phyloP scores from a whole-genome alignment of 495 filamentous ascomycete genomes.

The Geopyxis carbonaria region DNA sequence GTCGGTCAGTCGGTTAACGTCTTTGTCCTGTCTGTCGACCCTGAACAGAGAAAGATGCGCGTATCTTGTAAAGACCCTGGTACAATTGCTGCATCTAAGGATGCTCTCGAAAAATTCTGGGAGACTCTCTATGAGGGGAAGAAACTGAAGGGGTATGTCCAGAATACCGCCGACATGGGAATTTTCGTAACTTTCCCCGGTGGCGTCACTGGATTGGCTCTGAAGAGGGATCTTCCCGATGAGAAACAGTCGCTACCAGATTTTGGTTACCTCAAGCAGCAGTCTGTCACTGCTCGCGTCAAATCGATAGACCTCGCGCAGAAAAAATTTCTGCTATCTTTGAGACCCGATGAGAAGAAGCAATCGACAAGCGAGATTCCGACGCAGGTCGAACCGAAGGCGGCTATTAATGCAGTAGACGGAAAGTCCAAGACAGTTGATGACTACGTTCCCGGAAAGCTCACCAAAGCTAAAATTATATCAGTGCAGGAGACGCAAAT shows the following conservation, averaged over 20 bases:
- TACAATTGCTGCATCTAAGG: slow-evolving; percentile 50
- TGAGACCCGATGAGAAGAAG: slow-evolving; percentile 32
- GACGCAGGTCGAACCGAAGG: slow-evolving; percentile 25
- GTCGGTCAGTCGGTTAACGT: slow-evolving; percentile 81
- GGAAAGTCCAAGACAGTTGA: slow-evolving; percentile 42
- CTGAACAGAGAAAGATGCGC: slow-evolving; percentile 48
- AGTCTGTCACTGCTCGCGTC: slow-evolving; percentile 54
- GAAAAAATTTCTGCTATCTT: slow-evolving; percentile 43
- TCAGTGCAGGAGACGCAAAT: slow-evolving; percentile 78
- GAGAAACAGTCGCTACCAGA: slow-evolving; percentile 46
- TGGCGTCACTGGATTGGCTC: slow-evolving; percentile 57
- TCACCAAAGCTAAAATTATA: slow-evolving; percentile 60
- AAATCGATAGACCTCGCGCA: slow-evolving; percentile 44
- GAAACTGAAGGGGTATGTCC: slow-evolving; percentile 62
- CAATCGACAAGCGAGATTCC: slow-evolving; percentile 7
- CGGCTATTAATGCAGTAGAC: slow-evolving; percentile 51
- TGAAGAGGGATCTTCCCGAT: slow-evolving; percentile 53
- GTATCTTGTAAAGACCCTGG: slow-evolving; percentile 87
- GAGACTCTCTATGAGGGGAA: slow-evolving; percentile 52
- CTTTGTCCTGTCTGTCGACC: slow-evolving; percentile 61
- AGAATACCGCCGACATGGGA: slow-evolving; percentile 58
- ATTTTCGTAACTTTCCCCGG: slow-evolving; percentile 71
- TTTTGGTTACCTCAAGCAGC: slow-evolving; percentile 57
- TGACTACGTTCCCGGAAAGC: slow-evolving; percentile 55
- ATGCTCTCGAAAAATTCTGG: slow-evolving; percentile 45